These are phyloP conservation scores for Monosporascus sp. DNA, from an alignment of 2,329 filamentous ascomycete genomes.

Conservation along the genomic window DNA sequence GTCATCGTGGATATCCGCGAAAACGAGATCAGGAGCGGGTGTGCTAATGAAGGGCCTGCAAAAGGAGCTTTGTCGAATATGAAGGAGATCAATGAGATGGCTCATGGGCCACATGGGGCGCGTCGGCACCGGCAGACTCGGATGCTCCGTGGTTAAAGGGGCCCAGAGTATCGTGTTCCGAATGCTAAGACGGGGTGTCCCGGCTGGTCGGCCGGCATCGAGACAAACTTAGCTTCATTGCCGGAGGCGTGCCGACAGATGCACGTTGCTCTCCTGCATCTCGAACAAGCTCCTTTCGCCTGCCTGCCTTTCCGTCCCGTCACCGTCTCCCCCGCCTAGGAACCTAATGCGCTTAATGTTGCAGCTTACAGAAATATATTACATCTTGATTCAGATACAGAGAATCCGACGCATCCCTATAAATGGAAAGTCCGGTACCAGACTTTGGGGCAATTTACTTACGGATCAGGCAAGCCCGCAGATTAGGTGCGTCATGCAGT, in stretches of 20 bases:
- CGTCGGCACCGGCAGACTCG: background rate
- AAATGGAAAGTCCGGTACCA: too few species aligned
- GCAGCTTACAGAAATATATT: too few species aligned
- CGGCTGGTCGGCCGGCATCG: background rate
- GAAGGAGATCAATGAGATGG: background rate
- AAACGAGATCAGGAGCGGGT: constrained; percentile 3
- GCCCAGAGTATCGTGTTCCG: background rate
- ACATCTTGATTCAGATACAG: too few species aligned
- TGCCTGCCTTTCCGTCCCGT: constrained; percentile 5
- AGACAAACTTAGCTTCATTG: background rate
- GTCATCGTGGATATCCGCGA: background rate
- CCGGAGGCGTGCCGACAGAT: constrained; percentile 2
- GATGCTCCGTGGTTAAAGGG: background rate
- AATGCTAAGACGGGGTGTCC: background rate
- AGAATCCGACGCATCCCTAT: too few species aligned
- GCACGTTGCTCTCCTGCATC: constrained; percentile 6
- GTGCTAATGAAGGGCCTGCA: constrained; percentile 5
- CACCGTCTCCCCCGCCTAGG: constrained; percentile 4
- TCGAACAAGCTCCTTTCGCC: constrained; percentile 5
- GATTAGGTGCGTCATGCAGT: too few species aligned
- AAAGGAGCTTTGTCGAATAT: constrained; percentile 1
- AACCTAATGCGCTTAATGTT: constrained; percentile 8
- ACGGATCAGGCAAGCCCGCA: too few species aligned
- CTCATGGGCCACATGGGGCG: background rate
- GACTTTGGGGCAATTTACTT: too few species aligned